Base-by-base conservation (phyloP, 352 stramenopile genomes). In the Pythium sp. region DNA sequence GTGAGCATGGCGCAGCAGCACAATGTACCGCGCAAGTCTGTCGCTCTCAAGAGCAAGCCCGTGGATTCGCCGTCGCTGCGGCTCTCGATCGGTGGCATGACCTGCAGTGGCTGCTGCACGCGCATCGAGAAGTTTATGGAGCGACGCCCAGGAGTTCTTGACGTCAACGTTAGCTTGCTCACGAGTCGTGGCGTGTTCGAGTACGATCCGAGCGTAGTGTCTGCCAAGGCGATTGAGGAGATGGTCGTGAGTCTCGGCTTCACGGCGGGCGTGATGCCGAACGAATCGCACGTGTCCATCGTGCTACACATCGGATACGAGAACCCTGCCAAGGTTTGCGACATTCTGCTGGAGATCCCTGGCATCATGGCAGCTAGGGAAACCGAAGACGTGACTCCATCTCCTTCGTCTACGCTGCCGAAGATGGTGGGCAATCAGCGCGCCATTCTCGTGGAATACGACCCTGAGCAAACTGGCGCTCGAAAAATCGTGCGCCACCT, bases 21-120 rank as follows among this genome's bases (percentile, higher is more conserved):
- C 18, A 32, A 20, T 28, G 24, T 38, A 18, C 46, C n/a, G 1
- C 54, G 24, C 56, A 66, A 55, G 14, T 34, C 22, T 7, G 38
- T 47, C 4, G 49, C 46, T n/a, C 43, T 65, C n/a, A 41, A 58
- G 59, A 58, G 54, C 49, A 59, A 51, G 24, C 47, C 43, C 20
- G 62, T 59, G 32, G 56, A 58, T n/a, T 22, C 28, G 0, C 28
- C 28, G 38, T 78, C 76, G 4, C 70, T 90, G 58, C 78, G 81
- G 7, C 72, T 92, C 11, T 77, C 77, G 68, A 92, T 92, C 46
- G 75, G 74, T 51, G 89, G 90, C 15, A 97, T 97, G 90, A 96
- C 88, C 15, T 96, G 90, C 75, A 93, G 82, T 8, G 84, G 87
- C 46, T 97, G 90, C 75, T 93, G 89, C 59, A 89, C 79, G n/a